Evolutionary conservation across 2,329 filamentous ascomycete species (phyloP).

Genomic region (Thielaviopsis populi): DNA sequence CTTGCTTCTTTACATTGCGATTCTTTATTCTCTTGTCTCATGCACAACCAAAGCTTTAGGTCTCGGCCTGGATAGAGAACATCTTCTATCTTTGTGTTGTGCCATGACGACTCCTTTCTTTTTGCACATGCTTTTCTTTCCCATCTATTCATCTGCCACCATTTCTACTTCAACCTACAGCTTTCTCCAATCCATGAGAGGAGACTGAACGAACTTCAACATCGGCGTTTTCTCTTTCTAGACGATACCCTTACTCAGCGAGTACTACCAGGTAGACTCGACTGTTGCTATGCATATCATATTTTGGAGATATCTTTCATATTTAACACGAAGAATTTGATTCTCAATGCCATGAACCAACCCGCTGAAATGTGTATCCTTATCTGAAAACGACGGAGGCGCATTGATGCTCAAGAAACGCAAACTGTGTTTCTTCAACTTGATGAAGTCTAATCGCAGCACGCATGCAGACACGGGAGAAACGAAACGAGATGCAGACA

Average conservation of each 20-base stretch:
- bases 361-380: not conserved
- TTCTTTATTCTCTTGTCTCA: conserved; percentile 21
- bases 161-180: conserved; percentile 7
- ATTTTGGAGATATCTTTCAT: conserved; percentile 5
- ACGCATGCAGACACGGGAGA: too few relatives aligned
- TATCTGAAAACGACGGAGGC: not conserved
- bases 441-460: too few relatives aligned
- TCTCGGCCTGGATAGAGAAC: not conserved
- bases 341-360: not conserved
- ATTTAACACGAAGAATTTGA: conserved; percentile 3
- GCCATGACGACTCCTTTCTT: not conserved
- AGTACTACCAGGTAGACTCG: not conserved
- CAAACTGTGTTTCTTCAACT: too few relatives aligned
- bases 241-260: conserved; percentile 21
- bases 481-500: too few relatives aligned
- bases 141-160: not conserved
- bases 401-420: too few relatives aligned
- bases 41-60: not conserved
- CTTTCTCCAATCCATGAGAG: conserved; percentile 20
- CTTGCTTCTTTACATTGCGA: conserved; percentile 22
- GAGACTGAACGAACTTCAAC: conserved; percentile 35
- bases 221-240: conserved; percentile 30
- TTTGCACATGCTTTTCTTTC: not conserved
- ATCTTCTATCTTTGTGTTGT: conserved; percentile 10
- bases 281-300: conserved; percentile 5